Evolutionary conservation across 2,329 filamentous ascomycete genomes (phyloP), one percentile per base, ranked within the genome.

Genomic region (Microascus cirrosus): DNA sequence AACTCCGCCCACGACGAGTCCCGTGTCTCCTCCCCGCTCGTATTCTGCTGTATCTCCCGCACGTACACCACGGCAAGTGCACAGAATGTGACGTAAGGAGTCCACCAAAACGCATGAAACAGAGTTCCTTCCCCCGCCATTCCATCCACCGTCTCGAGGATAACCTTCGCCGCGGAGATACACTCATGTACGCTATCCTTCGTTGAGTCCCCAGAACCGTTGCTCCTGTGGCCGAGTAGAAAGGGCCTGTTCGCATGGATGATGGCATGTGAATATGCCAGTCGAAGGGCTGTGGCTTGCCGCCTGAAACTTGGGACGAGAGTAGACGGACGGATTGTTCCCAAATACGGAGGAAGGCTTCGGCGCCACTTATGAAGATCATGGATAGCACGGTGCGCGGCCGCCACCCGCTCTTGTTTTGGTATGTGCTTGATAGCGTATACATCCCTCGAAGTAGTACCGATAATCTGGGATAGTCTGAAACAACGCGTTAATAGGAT

Each of bases 41-140:
- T 20, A 22, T 61, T 63, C 48, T 64, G 71, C 62, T 80, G 77
- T 18, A 82, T 80, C 13, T 76, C 69, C 69, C 76, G 79, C 8
- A 81, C 73, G 60, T 81, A 82, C 0, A 78, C 66, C 8, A 81
- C 74, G 0, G 77, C 76, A 1, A 82, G 69, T 0, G 78, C 77
- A 60, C 75, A 80, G 59, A 81, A 81, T 0, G 75, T 72, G 8
- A 79, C 75, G 60, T 80, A 80, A 55, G 78, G 75, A 13, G 75
- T 80, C 65, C 76, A 79, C 74, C 77, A 80, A 53, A 80, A 78
- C 18, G 52, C 52, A 22, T 54, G 34, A 8, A 54, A 28, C 24
- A 54, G 15, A 3, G 52, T 34, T 8, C 52, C 52, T 11, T 36
- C 52, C 3, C 20, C 28, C 28, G 52, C 52, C 52, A 54, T 54